Conservation (phyloP, 2,329 filamentous ascomycete genomes). For the Exserohilum rostratum region DNA sequence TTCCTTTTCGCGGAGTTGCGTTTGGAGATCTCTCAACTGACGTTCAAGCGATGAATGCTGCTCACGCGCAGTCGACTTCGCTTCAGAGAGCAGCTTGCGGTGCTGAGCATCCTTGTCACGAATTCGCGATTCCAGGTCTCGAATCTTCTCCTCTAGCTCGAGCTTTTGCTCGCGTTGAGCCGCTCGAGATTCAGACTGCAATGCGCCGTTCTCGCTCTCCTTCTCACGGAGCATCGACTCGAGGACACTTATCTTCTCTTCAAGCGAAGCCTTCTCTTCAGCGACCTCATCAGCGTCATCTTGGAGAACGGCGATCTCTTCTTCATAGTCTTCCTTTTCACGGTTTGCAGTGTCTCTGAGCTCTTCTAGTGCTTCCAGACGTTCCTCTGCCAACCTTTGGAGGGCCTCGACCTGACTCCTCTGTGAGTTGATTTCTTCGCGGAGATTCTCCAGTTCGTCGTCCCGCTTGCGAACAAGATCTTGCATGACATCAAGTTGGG, state of each 20-base stretch:
- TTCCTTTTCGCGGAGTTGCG: slow-evolving; percentile 34
- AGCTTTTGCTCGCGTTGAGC: slow-evolving; percentile 61
- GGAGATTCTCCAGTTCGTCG: slow-evolving; percentile 60
- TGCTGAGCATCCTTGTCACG: slow-evolving; percentile 41
- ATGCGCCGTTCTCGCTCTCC: slow-evolving; percentile 26
- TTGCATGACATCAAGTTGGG: slow-evolving; percentile 51
- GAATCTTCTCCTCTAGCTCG: slow-evolving; percentile 58
- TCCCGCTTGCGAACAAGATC: slow-evolving; percentile 53
- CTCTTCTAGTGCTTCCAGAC: slow-evolving; percentile 57
- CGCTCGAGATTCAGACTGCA: slow-evolving; percentile 53
- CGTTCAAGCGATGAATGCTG: slow-evolving; percentile 40
- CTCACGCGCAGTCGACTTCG: slow-evolving; percentile 52
- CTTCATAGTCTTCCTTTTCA: slow-evolving; percentile 59
- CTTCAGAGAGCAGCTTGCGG: slow-evolving; percentile 34
- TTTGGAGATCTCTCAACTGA: slow-evolving; percentile 56
- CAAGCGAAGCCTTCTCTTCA: slow-evolving; percentile 62
- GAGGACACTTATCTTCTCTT: slow-evolving; percentile 59
- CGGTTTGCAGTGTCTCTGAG: slow-evolving; percentile 54
- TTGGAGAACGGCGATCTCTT: slow-evolving; percentile 59
- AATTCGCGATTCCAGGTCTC: slow-evolving; percentile 31
- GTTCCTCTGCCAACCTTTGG: slow-evolving; percentile 44
- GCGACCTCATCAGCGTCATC: slow-evolving; percentile 51
- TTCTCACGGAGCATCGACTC: slow-evolving; percentile 49
- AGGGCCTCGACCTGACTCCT: slow-evolving; percentile 40
- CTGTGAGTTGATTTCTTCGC: slow-evolving; percentile 49